Percentiles rank a stretch among this genome's conserved stretches.
Evolutionary conservation across 805 yeast species (phyloP).

Genomic region (Saccharomycopsis guyanensis): DNA sequence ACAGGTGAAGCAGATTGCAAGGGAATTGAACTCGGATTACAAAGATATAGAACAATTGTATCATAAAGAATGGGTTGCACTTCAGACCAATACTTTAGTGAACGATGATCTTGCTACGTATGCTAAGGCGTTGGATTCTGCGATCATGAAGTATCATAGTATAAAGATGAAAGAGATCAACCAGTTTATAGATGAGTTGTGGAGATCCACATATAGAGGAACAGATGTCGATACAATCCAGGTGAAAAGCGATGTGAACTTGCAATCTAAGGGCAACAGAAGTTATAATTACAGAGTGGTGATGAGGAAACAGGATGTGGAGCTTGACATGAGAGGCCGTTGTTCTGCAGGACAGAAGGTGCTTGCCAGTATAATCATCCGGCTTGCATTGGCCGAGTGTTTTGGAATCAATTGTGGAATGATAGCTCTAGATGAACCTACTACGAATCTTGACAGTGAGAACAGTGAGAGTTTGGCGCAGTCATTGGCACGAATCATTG

Average conservation of each 20-base stretch:
- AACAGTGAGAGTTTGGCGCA: slow-evolving; percentile 83
- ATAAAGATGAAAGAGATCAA: slow-evolving; percentile 91
- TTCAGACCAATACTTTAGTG: slow-evolving; percentile 68
- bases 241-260: slow-evolving; percentile 62
- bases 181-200: slow-evolving; percentile 76
- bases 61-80: slow-evolving; percentile 61
- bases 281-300: slow-evolving; percentile 90
- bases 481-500: slow-evolving; percentile 69
- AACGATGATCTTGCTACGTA: slow-evolving; percentile 78
- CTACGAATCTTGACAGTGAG: slow-evolving; percentile 87
- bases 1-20: slow-evolving; percentile 48
- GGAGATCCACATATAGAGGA: slow-evolving; percentile 93
- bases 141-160: slow-evolving; percentile 88
- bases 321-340: slow-evolving; percentile 95
- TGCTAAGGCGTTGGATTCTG: slow-evolving; percentile 79
- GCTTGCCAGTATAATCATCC: slow-evolving; percentile 80
- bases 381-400: slow-evolving; percentile 90
- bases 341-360: slow-evolving; percentile 98
- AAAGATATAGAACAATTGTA: slow-evolving; percentile 56
- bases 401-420: slow-evolving; percentile 94
- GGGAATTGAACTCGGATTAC: slow-evolving; percentile 66
- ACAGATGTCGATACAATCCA: slow-evolving; percentile 90
- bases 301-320: slow-evolving; percentile 87
- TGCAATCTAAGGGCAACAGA: slow-evolving; percentile 36
- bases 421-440: slow-evolving; percentile 95